Base-by-base conservation (phyloP, 1,284 basidiomycete genomes). In the Ceratobasidium theobromae region DNA sequence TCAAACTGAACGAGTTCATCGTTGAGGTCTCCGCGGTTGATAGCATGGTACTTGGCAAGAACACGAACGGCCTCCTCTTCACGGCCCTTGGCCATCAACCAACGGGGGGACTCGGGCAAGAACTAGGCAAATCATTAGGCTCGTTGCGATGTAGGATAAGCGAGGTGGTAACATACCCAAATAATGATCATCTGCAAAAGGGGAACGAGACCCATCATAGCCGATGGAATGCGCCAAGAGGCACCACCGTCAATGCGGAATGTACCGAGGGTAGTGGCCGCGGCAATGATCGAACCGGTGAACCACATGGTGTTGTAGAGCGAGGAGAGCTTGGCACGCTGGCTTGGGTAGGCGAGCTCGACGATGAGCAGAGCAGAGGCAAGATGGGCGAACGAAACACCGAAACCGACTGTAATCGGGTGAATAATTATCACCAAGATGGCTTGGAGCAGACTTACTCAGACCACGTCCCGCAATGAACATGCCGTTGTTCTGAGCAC, bases 191-290 rank as follows among this genome's bases (percentile, higher is more conserved):
- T 72, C 71, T 86, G 84, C 28, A 85, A 57, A 43, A 84, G 72
- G 0, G 85, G 85, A 0, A 85, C 83, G 1, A 85, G 72, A 30
- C 79, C 84, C 74, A 88, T 86, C 2, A 88, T 75, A 4, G 82
- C 77, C 23, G 85, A 86, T 0, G 86, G 86, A 43, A 87, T 80
- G 32, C 81, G 77, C 82, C 82, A 84, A 6, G 82, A 82, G 23
- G 82, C 82, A 41, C 43, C 54, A 46, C 25, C 67, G 43, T 46
- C 54, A 41, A 69, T 71, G 18, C 68, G 65, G 67, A 70, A 69
- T 2, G 70, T 71, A 14, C 69, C 70, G 55, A 69, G 72, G n/a
- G 69, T 67, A n/a, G 52, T 58, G 67, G 70, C 72, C 0, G 72
- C 67, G 1, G 69, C 67, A 51, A 67, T 28, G 38, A 70, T 51